A percentile compares a stretch with the other conserved stretches of the same genome.
phyloP scores from a whole-genome alignment of 2,329 filamentous ascomycete genomes.

The Colletotrichum falcatum region DNA sequence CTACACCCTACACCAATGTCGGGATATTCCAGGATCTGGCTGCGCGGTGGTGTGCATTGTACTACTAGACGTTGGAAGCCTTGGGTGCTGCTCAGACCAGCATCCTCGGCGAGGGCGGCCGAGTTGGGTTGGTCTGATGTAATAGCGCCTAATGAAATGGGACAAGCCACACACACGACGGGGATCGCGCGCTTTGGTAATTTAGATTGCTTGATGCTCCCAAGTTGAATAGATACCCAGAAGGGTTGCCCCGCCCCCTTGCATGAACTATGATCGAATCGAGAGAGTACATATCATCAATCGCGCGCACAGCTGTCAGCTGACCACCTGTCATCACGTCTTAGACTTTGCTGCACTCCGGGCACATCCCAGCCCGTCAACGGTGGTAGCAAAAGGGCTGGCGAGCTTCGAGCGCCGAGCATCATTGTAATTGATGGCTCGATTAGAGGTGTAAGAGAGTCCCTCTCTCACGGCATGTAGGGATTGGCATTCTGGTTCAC shows the following conservation, averaged over 20 bases:
- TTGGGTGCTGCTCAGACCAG: too few species aligned
- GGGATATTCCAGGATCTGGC: too few species aligned
- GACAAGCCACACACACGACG: too few species aligned
- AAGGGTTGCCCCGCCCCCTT: background rate
- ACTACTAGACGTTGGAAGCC: too few species aligned
- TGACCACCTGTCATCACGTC: background rate
- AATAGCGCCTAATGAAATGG: too few species aligned
- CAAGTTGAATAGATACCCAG: background rate
- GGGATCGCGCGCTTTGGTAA: too few species aligned
- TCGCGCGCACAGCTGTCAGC: background rate
- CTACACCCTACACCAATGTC: too few species aligned
- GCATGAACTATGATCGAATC: background rate
- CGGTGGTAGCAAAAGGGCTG: background rate
- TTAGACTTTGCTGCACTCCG: background rate
- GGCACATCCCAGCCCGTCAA: background rate
- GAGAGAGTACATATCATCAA: constrained; percentile 3
- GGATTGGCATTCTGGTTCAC: background rate
- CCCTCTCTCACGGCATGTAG: background rate
- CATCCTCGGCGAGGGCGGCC: too few species aligned
- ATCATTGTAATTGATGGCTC: background rate
- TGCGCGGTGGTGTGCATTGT: too few species aligned
- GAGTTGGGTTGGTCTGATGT: too few species aligned
- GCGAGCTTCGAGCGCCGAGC: background rate
- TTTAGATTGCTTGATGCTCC: too few species aligned
- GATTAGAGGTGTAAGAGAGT: background rate